These are phyloP conservation scores for Ehretia macrophylla DNA, from an alignment of 257 asterid species.

Conservation along the genomic window DNA sequence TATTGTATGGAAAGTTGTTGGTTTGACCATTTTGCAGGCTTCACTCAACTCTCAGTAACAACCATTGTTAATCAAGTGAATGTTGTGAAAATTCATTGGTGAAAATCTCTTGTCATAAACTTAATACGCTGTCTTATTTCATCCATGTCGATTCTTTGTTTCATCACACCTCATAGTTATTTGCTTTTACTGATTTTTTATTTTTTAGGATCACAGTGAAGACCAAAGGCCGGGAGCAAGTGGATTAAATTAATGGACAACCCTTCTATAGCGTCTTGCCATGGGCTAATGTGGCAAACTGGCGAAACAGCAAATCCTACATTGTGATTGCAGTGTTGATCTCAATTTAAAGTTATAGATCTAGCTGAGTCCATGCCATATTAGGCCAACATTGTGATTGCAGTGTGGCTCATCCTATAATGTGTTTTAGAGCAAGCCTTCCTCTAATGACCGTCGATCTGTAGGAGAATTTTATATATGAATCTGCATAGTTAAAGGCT, in stretches of 20 bases:
- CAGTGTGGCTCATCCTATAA: no score
- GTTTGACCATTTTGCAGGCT: no score
- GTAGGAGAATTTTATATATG: no score
- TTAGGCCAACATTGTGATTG: neutral
- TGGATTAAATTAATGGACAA: constrained; percentile 2
- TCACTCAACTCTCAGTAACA: no score
- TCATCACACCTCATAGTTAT: neutral
- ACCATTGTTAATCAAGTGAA: no score
- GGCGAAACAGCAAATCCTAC: constrained; percentile 18
- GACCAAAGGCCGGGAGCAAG: constrained; percentile 23
- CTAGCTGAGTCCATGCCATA: neutral
- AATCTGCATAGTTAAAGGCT: no score
- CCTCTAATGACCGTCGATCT: no score
- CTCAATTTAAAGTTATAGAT: constrained; percentile 65
- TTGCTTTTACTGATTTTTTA: neutral
- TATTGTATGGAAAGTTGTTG: constrained; percentile 18
- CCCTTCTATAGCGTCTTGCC: constrained; percentile 57
- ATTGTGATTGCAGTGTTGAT: constrained; percentile 41
- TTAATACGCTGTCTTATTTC: no score
- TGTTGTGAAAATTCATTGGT: no score
- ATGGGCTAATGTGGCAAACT: constrained; percentile 18
- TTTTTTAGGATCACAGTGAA: constrained; percentile 36
- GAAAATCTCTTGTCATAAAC: no score
- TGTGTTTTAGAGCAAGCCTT: no score
- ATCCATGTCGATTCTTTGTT: constrained; percentile 9